Evolutionary conservation across 2,329 filamentous ascomycete genomes (phyloP), one percentile per base, ranked within the genome.

Genomic region (Aureobasidium sp.): DNA sequence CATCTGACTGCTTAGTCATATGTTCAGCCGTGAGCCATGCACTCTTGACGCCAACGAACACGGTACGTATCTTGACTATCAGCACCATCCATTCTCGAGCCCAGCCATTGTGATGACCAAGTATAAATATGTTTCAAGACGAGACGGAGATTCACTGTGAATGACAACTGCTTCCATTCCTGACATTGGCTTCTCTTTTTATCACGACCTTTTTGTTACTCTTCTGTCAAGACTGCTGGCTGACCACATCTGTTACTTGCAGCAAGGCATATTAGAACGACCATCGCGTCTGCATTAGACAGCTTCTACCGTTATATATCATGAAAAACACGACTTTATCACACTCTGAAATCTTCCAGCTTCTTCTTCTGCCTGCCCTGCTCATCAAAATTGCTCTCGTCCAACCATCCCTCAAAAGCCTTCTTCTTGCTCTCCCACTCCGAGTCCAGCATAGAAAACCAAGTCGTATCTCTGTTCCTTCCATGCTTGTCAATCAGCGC

Each of bases 401-500:
- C 71, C 58, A 88, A 65, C 85, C 85, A 88, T 10, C 54, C 65
- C 66, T 83, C 78, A 57, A 86, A 73, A 0, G 67, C 80, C 1
- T 67, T 64, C 64, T 76, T 81, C 1, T 77, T 68, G 0, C 53
- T 58, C 2, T 75, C 74, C 85, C 85, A 88, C 62, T 88, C 85
- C 0, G 77, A 76, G 51, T 83, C 78, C 2, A 82, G 67, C 14
- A 87, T 80, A 14, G 82, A 80, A 61, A 78, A 84, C 83, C 83
- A 88, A 3, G 79, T 77, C 0, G 84, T 85, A 67, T 88, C 85
- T 44, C 85, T 74, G 59, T 74, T 79, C 29, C 77, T 72, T 0
- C 83, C 84, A 66, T 83, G 84, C 9, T 81, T 67, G 39, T 59
- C 57, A 27, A 87, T 75, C 78, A 85, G 78, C 67, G 87, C 84